Evolutionary conservation across 2,329 filamentous ascomycete species (phyloP), one percentile per base, ranked within the genome.

Genomic region (Stagonosporopsis rhizophila): DNA sequence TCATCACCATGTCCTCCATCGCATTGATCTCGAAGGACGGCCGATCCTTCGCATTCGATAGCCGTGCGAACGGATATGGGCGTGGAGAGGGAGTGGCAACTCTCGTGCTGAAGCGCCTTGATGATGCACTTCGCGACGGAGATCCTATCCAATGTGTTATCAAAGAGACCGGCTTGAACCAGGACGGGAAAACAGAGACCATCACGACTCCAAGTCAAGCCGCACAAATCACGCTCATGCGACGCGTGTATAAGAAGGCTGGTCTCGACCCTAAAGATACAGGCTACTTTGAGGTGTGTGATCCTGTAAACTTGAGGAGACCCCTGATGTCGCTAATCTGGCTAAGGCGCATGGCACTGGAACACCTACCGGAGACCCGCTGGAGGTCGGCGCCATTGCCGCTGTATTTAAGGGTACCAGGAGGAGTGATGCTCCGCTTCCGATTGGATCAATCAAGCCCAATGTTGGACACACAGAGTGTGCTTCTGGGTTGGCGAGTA

Each of bases 301-400:
- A 11, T 30, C n/a, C 19, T 7, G 9, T 15, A n/a, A n/a, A n/a
- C n/a, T n/a, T n/a, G n/a, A n/a, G n/a, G n/a, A n/a, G n/a, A n/a
- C n/a, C n/a, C n/a, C n/a, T 12, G 5, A 17, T 44, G 2, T 30
- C 12, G 25, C 14, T 20, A 30, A 44, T 15, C 25, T 44, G 8
- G 2, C n/a, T 9, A 15, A 44, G 42, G 69, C 70, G 0, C 77
- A 79, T 53, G 85, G 85, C 9, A 87, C 84, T 0, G 85, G 85
- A 4, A 87, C 85, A 2, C 78, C 80, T 32, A 83, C 81, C 6
- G 70, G 66, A 22, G 70, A 73, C 34, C 65, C 68, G 1, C 48
- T 66, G 3, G 70, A 73, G 35, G 56, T 63, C 1, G 28, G 35
- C 14, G 66, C 59, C 6, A 51, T 66, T 23, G 56, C 49, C 2